These are phyloP conservation scores for Starmerella sp. DNA, from an alignment of 805 yeast species.

Conservation along the genomic window DNA sequence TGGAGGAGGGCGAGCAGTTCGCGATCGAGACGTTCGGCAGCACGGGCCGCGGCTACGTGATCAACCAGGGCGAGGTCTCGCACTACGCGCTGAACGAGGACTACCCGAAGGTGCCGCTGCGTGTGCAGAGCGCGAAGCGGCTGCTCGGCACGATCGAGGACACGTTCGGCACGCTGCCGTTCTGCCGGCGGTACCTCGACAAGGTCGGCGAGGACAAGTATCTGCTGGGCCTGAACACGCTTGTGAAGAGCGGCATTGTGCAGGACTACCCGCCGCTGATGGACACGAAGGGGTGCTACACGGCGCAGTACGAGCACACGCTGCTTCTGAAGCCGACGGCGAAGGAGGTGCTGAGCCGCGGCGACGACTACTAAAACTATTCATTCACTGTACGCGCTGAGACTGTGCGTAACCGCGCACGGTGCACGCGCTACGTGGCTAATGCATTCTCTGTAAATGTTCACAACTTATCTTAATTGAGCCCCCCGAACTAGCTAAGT, in stretches of 20 bases:
- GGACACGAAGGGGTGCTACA: slow-evolving; percentile 73
- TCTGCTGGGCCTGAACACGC: slow-evolving; percentile 68
- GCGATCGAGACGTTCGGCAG: slow-evolving; percentile 98
- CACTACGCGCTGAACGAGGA: slow-evolving; percentile 68
- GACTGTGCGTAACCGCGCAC: not conserved
- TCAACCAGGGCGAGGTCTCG: slow-evolving; percentile 81
- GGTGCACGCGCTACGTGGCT: not conserved
- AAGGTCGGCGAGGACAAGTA: slow-evolving; percentile 87
- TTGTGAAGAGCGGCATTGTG: slow-evolving; percentile 78
- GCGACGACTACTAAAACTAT: slow-evolving; percentile 48
- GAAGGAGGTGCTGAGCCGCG: slow-evolving; percentile 90
- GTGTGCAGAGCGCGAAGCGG: slow-evolving; percentile 56
- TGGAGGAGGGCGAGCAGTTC: slow-evolving; percentile 97
- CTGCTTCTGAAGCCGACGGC: slow-evolving; percentile 76
- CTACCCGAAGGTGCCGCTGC: slow-evolving; percentile 38
- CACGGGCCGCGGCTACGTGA: slow-evolving; percentile 87
- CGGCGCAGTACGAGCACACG: slow-evolving; percentile 96
- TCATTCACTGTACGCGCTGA: not conserved
- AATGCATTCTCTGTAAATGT: not conserved
- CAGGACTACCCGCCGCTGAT: slow-evolving; percentile 89
- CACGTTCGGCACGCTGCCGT: slow-evolving; percentile 88
- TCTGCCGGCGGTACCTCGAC: slow-evolving; percentile 91
- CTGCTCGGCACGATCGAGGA: slow-evolving; percentile 59
- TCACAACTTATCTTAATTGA: too few relatives aligned
- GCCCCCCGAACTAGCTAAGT: too few relatives aligned